Base-by-base conservation (phyloP, 805 yeast genomes). In the Phaffomyces thermotolerans region DNA sequence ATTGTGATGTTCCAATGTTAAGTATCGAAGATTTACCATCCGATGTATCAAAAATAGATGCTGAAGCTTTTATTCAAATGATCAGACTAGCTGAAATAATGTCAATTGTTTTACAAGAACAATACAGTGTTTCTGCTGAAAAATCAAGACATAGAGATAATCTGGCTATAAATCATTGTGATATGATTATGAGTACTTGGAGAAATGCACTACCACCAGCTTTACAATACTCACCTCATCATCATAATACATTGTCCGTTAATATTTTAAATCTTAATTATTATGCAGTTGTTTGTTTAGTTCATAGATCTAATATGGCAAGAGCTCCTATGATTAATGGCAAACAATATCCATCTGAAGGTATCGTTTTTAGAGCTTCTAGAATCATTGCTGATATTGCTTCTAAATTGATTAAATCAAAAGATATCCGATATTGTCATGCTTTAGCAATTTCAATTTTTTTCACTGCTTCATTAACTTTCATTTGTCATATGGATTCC, bases 311-410 rank as follows among this genome's bases (percentile, higher is more conserved):
- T 6, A 81, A 82, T 53, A 75, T 82, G 54, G 63, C 75, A 31
- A 65, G 74, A 45, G 70, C 54, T 4, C 44, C 54, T 4, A 42
- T 45, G 39, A 51, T 57, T n/a, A 58, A 59, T 50, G 58, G 59
- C 1, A 53, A 51, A 39, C 58, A 56, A 35, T 58, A 59, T 39
- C 56, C 62, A n/a, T 50, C 60, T 10, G 63, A 56, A 35, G 86
- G 89, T 9, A 81, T 84, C 45, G 84, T 88, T 3, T 84, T 83
- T 68, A 87, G 82, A 60, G 85, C 90, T 1, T 88, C 93, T 1
- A 76, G 85, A 53, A 79, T 82, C 78, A 78, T 84, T 49, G 73
- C 84, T 6, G 68, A 75, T 36, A 79, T 85, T 43, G 71, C 78
- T 25, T 78, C 79, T 39, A 78, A 75, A 45, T 52, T 84, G 45